These are phyloP conservation scores for Trichocomaceae sp. DNA, from an alignment of 2,329 filamentous ascomycete species.

Conservation along the genomic window DNA sequence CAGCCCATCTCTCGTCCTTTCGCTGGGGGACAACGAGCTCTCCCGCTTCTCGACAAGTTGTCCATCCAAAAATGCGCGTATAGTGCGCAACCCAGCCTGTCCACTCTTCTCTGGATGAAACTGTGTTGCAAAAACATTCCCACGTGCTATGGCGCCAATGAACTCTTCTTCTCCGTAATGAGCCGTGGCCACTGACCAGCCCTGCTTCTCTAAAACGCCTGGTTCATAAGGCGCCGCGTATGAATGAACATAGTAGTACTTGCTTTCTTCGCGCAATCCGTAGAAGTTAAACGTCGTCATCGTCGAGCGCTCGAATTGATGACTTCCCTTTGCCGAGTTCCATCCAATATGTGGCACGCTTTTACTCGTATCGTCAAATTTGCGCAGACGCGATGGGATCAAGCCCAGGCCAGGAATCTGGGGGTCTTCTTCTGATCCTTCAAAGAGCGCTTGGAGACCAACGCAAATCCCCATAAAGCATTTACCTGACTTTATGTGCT, in stretches of 20 bases:
- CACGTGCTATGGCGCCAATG: slow-evolving; percentile 78
- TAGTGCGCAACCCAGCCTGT: slow-evolving; percentile 72
- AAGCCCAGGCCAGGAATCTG: slow-evolving; percentile 66
- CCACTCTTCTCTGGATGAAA: slow-evolving; percentile 99
- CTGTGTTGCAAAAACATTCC: slow-evolving; percentile 83
- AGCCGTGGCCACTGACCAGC: slow-evolving; percentile 89
- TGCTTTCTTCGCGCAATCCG: slow-evolving; percentile 70
- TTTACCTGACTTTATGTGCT: slow-evolving; percentile 84
- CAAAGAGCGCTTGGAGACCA: slow-evolving; percentile 82
- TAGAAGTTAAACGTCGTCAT: slow-evolving; percentile 58
- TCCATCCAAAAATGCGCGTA: slow-evolving; percentile 82
- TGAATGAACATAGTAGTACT: slow-evolving; percentile 98
- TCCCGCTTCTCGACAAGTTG: slow-evolving; percentile 52
- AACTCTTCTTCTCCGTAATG: slow-evolving; percentile 85
- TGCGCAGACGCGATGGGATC: slow-evolving; percentile 63
- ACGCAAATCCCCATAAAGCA: slow-evolving; percentile 98
- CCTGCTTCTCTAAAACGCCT: slow-evolving; percentile 68
- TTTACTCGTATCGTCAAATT: slow-evolving; percentile 72
- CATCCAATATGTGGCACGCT: slow-evolving; percentile 98
- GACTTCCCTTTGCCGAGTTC: slow-evolving; percentile 70
- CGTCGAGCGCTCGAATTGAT: slow-evolving; percentile 34
- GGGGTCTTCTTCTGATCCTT: slow-evolving; percentile 73
- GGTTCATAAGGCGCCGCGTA: slow-evolving; percentile 73
- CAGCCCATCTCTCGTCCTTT: slow-evolving; percentile 58
- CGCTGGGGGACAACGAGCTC: slow-evolving; percentile 15